A percentile compares a stretch with the other conserved stretches of the same genome.
Evolutionary conservation across 1,284 basidiomycete genomes (phyloP).

Genomic region (Ceratobasidium sp.): DNA sequence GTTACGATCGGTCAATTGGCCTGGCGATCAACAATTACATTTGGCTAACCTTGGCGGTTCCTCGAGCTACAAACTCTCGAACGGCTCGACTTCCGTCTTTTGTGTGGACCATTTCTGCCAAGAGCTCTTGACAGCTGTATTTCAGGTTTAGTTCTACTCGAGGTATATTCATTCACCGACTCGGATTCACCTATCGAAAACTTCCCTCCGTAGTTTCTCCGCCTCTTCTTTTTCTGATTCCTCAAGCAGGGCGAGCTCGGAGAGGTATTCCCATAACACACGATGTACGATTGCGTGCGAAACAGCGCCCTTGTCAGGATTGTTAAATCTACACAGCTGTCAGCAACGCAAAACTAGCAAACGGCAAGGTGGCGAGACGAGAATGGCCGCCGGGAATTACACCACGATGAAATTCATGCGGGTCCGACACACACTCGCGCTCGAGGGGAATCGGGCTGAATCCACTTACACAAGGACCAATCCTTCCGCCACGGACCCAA

Average conservation of each 20-base stretch:
- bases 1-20: not conserved
- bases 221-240: slow-evolving; percentile 61
- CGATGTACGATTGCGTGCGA: slow-evolving; percentile 86
- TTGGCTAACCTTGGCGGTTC: slow-evolving; percentile 73
- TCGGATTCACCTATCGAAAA: slow-evolving; percentile 71
- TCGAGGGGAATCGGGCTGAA: too few relatives aligned
- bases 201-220: slow-evolving; percentile 61
- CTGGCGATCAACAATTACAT: not conserved
- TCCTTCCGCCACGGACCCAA: slow-evolving; percentile 73
- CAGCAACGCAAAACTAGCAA: not conserved
- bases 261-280: slow-evolving; percentile 76
- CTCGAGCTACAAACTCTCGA: slow-evolving; percentile 79
- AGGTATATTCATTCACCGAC: not conserved
- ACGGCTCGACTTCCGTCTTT: slow-evolving; percentile 87
- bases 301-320: slow-evolving; percentile 85
- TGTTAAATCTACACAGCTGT: slow-evolving; percentile 69
- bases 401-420: too few relatives aligned
- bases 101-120: slow-evolving; percentile 91
- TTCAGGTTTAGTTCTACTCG: too few relatives aligned
- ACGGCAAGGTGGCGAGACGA: not conserved
- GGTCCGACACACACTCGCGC: too few relatives aligned
- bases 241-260: slow-evolving; percentile 58
- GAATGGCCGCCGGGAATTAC: not conserved
- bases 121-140: slow-evolving; percentile 73
- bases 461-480: slow-evolving; percentile 72